These are phyloP conservation scores for Angophora floribunda DNA, from an alignment of 345 rosid species.

Conservation along the genomic window DNA sequence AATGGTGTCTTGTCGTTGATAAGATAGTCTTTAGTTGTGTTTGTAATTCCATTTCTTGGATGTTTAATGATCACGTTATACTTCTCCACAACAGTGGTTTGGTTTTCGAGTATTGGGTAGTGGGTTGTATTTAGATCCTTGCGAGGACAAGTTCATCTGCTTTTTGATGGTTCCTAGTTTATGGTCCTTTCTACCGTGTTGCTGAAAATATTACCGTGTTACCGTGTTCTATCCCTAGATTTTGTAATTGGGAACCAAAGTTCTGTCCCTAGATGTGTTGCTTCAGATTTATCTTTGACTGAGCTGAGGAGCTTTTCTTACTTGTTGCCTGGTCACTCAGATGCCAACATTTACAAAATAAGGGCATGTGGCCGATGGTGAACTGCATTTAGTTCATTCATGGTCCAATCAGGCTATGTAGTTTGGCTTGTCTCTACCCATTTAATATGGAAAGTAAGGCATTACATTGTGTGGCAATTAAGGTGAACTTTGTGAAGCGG, in stretches of 20 bases:
- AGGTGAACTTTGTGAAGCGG: neutral
- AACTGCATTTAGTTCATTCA: neutral
- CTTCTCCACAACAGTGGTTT: neutral
- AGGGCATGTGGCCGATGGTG: neutral
- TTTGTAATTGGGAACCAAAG: neutral
- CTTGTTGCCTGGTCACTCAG: neutral
- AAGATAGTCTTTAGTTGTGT: neutral
- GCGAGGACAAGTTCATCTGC: neutral
- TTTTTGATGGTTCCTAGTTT: neutral
- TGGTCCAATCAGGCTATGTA: neutral
- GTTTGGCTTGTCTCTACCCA: neutral
- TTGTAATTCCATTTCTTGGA: neutral
- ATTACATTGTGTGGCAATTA: neutral
- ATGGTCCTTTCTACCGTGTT: neutral
- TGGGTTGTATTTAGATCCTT: neutral
- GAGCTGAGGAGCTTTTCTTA: neutral
- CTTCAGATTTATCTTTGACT: neutral
- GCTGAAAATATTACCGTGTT: neutral
- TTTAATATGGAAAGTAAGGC: neutral
- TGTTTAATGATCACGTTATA: neutral
- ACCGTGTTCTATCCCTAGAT: neutral
- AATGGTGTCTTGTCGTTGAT: neutral
- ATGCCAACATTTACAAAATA: neutral
- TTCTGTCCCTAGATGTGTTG: neutral
- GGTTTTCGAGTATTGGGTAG: neutral